Percentiles rank a stretch among this genome's conserved stretches.
Evolutionary conservation across 331 rosid species (phyloP).

Genomic region (Erythrophleum ivorense): DNA sequence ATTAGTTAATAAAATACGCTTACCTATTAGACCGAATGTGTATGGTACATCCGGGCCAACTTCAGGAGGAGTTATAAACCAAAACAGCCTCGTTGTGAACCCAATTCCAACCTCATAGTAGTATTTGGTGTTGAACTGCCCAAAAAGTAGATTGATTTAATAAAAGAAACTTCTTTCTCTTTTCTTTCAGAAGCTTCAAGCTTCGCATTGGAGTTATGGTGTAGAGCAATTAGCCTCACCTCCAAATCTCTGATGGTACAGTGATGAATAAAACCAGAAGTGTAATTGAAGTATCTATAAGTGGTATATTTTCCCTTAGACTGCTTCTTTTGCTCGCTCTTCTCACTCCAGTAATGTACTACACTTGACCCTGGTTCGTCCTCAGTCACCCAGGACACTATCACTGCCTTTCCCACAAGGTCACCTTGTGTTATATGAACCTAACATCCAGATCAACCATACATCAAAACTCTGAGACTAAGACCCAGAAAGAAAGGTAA

Average conservation of each 20-base stretch:
- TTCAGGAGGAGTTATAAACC: constrained; percentile 78
- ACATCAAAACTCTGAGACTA: constrained; percentile 7
- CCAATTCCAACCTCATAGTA: constrained; percentile 73
- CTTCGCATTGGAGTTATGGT: neutral
- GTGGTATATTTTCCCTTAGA: constrained; percentile 56
- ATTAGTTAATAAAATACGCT: neutral
- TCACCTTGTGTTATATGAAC: constrained; percentile 98
- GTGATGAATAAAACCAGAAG: constrained; percentile 73
- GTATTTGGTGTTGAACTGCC: constrained; percentile 71
- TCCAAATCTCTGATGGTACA: constrained; percentile 43
- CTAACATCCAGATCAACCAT: constrained; percentile 46
- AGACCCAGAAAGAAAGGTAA: neutral
- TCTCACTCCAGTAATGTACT: constrained; percentile 69
- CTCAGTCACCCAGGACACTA: constrained; percentile 85
- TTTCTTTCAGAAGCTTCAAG: neutral
- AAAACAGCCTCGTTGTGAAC: constrained; percentile 50
- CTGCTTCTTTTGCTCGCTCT: constrained; percentile 48
- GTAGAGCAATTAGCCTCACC: constrained; percentile 40
- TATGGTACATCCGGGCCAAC: constrained; percentile 82
- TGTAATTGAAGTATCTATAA: constrained; percentile 72
- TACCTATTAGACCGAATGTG: constrained; percentile 84
- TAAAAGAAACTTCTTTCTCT: constrained; percentile 20
- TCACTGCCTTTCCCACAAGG: constrained; percentile 70
- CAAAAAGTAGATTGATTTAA: constrained; percentile 33
- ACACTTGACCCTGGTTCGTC: constrained; percentile 67